Percentiles rank a stretch among this genome's conserved stretches.
Conservation (phyloP, 148 eudicot genomes). For the Rhododendron williamsianum region DNA sequence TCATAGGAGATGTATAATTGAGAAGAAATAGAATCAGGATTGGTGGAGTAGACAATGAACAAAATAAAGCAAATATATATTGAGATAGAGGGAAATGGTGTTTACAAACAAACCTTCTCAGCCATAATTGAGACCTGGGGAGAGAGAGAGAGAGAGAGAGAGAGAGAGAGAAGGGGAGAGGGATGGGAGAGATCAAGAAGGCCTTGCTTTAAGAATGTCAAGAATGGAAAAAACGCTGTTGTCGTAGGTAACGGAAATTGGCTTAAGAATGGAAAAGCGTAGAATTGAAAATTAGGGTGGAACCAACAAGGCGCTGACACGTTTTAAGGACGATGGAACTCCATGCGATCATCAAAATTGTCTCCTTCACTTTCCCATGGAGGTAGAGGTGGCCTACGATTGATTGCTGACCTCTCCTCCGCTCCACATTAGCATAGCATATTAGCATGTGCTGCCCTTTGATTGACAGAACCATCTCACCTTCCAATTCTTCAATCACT, state of each 20-base stretch:
- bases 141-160: background rate
- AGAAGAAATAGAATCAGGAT: background rate
- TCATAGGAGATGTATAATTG: background rate
- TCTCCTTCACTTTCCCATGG: background rate
- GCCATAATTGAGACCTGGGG: background rate
- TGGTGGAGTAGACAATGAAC: background rate
- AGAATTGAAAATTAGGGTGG: background rate
- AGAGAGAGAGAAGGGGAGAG: no score
- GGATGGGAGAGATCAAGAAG: background rate
- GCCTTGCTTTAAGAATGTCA: background rate
- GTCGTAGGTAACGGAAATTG: no score
- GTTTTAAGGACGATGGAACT: no score
- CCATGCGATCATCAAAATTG: background rate
- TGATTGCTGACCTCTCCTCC: background rate
- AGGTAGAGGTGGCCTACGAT: background rate
- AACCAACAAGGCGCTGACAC: background rate
- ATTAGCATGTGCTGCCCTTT: background rate
- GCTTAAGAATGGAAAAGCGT: background rate
- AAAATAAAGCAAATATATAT: background rate
- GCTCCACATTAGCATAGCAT: no score
- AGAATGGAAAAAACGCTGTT: background rate
- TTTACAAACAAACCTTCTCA: slow-evolving; percentile 6
- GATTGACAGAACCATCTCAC: background rate
- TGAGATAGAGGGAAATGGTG: background rate
- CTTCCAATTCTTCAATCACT: background rate